A percentile compares a stretch with the other conserved stretches of the same genome.
Conservation (phyloP, 2,329 filamentous ascomycete genomes). For the Venturia nashicola region DNA sequence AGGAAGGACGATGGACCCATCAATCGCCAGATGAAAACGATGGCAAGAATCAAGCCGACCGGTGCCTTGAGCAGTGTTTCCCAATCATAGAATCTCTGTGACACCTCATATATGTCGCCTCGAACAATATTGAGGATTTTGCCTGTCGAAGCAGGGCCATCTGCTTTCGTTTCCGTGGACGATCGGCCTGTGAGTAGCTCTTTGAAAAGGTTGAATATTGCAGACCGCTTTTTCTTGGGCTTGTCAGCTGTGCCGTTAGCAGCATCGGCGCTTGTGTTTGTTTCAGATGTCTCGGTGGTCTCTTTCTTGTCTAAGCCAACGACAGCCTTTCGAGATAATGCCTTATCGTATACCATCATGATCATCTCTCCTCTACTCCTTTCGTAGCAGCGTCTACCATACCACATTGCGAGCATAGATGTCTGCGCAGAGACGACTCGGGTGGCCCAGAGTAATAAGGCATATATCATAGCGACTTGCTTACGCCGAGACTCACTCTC, state of each 20-base stretch:
- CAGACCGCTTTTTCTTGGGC: slow-evolving; percentile 1
- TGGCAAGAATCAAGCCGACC: slow-evolving; percentile 59
- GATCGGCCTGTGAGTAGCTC: slow-evolving; percentile 12
- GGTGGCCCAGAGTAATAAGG: slow-evolving; percentile 46
- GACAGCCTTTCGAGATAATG: slow-evolving; percentile 45
- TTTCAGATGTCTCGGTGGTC: slow-evolving; percentile 9
- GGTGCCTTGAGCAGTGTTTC: slow-evolving; percentile 62
- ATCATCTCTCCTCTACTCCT: slow-evolving; percentile 75
- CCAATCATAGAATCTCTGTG: slow-evolving; percentile 78
- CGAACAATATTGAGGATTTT: slow-evolving; percentile 77
- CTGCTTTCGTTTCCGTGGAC: slow-evolving; percentile 19
- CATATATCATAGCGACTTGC: slow-evolving; percentile 52
- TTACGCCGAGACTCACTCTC: slow-evolving; percentile 37
- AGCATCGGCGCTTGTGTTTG: background rate
- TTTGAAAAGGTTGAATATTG: slow-evolving; percentile 12
- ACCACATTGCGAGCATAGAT: slow-evolving; percentile 64
- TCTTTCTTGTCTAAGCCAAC: slow-evolving; percentile 5
- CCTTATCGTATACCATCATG: slow-evolving; percentile 73
- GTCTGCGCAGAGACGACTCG: slow-evolving; percentile 53
- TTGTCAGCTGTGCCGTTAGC: background rate
- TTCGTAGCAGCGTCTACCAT: slow-evolving; percentile 71
- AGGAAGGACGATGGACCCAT: slow-evolving; percentile 70
- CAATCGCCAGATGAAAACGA: slow-evolving; percentile 62
- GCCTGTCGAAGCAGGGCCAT: slow-evolving; percentile 64
- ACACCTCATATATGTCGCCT: slow-evolving; percentile 68